Evolutionary conservation across 225 moss, liverwort and hornwort genomes (phyloP), one percentile per base, ranked within the genome.

Genomic region (Polytrichum commune): DNA sequence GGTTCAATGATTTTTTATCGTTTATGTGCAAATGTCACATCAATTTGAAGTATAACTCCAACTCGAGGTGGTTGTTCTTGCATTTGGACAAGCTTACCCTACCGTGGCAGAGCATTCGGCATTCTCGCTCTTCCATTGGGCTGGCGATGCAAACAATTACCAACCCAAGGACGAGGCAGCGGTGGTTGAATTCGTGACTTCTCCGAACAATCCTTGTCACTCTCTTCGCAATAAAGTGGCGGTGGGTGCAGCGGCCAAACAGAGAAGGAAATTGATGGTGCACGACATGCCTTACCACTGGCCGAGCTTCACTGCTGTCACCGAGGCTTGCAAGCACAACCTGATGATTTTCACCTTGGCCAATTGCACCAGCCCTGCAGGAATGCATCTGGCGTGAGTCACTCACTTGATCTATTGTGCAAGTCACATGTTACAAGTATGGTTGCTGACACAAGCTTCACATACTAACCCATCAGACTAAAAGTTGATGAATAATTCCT

Each of bases 281-380:
- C 68, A 85, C 0, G 81, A 85, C 64, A 71, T 85, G 69, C 74
- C 79, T 0, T 82, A 85, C 55, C 79, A 79, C 26, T 85, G 81
- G 81, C 85, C 81, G 0, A 76, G 81, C 7, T 63, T 79, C 6
- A 69, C 29, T 27, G 74, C 82, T 19, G 77, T 85, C 35, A 57
- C 73, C 5, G 23, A 2, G 60, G n/a, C 72, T 28, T 10, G 70
- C 5, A 81, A 79, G 57, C 65, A 76, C 0, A 28, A 82, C 0
- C 1, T 82, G 29, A 82, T 85, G 79, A 1, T 79, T 30, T 85
- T 82, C 30, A 30, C 6, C 6, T 29, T 30, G 30, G 30, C 30
- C 30, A 30, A 30, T 4, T 30, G 30, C 30, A 30, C 1, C 6
- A 6, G 30, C 6, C 30, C 1, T 30, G 6, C 30, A 5, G 6